Percentiles rank a stretch among this genome's conserved stretches.
Conservation (phyloP, 2,329 filamentous ascomycete genomes). For the Fusarium proliferatum region DNA sequence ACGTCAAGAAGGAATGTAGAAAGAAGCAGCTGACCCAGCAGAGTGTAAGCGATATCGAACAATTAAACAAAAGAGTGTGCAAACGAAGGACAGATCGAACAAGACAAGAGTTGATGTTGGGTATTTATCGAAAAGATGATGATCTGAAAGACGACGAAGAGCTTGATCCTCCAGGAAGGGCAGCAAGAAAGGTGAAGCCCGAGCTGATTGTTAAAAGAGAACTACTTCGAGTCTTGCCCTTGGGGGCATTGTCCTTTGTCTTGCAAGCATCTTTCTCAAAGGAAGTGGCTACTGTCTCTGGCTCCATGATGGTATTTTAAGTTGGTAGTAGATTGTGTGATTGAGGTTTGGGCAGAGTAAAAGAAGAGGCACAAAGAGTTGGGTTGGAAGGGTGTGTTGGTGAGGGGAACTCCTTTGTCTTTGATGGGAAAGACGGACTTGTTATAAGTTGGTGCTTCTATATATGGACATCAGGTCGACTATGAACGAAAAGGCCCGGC, state of each 20-base stretch:
- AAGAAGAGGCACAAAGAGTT: constrained; percentile 29
- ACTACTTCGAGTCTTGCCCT: constrained; percentile 40
- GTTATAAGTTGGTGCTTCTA: constrained; percentile 37
- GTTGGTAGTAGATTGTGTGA: background rate
- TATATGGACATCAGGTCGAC: constrained; percentile 22
- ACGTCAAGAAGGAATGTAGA: background rate
- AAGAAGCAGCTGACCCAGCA: background rate
- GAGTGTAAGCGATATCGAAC: background rate
- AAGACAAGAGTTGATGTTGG: background rate
- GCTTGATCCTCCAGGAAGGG: constrained; percentile 39
- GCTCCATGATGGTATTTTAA: constrained; percentile 35
- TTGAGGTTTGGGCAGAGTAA: background rate
- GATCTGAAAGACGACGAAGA: constrained; percentile 40
- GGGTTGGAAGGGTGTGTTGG: constrained; percentile 23
- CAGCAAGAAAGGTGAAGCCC: constrained; percentile 45
- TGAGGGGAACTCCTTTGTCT: constrained; percentile 27
- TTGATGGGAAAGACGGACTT: constrained; percentile 28
- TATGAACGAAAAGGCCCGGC: constrained; percentile 23
- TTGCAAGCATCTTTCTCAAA: constrained; percentile 43
- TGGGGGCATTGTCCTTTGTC: constrained; percentile 40
- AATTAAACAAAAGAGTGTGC: constrained; percentile 10
- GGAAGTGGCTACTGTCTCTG: constrained; percentile 38
- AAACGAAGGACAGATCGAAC: constrained; percentile 35
- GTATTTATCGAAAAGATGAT: constrained; percentile 43
- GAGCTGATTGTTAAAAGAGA: constrained; percentile 45